Evolutionary conservation across 768 basidiomycete species (phyloP).

Genomic region (Collybia mongolica): DNA sequence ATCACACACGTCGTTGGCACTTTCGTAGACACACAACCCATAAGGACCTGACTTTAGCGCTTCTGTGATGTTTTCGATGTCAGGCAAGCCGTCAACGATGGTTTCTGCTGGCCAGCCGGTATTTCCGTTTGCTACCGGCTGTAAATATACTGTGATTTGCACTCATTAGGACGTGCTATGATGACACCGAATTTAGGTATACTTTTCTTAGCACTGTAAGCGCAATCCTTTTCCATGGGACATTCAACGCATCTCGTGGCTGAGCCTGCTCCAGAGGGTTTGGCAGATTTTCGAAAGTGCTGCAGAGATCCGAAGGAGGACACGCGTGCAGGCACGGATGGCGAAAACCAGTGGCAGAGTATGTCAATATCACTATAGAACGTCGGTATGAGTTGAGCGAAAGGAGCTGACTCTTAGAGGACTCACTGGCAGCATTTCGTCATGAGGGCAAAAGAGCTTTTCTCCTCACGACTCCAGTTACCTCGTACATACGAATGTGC

Average conservation of each 20-base stretch:
- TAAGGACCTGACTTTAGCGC: constrained; percentile 74
- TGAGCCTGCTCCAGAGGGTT: constrained; percentile 66
- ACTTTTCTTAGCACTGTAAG: constrained; percentile 90
- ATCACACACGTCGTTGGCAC: constrained; percentile 84
- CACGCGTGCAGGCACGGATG: constrained; percentile 61
- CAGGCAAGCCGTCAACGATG: constrained; percentile 78
- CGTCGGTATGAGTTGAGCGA: constrained; percentile 3
- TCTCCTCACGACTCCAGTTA: constrained; percentile 69
- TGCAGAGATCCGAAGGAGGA: constrained; percentile 86
- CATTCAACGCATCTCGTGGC: constrained; percentile 80
- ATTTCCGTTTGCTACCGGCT: constrained; percentile 58
- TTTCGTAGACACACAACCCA: constrained; percentile 84
- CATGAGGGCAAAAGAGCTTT: constrained; percentile 81
- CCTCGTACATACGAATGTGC: constrained; percentile 88
- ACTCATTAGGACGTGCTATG: constrained; percentile 3
- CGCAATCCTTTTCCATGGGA: constrained; percentile 65
- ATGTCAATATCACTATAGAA: constrained; percentile 77
- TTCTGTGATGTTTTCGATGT: constrained; percentile 80
- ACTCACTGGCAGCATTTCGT: constrained; percentile 89
- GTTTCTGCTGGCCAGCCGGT: constrained; percentile 65
- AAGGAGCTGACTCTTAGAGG: neutral
- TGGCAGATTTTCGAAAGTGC: constrained; percentile 74
- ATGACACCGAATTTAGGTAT: constrained; percentile 14
- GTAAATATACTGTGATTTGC: constrained; percentile 68
- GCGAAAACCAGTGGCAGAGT: constrained; percentile 73